Base-by-base conservation (phyloP, 169 alveolate species). In the Cryptosporidium felis region DNA sequence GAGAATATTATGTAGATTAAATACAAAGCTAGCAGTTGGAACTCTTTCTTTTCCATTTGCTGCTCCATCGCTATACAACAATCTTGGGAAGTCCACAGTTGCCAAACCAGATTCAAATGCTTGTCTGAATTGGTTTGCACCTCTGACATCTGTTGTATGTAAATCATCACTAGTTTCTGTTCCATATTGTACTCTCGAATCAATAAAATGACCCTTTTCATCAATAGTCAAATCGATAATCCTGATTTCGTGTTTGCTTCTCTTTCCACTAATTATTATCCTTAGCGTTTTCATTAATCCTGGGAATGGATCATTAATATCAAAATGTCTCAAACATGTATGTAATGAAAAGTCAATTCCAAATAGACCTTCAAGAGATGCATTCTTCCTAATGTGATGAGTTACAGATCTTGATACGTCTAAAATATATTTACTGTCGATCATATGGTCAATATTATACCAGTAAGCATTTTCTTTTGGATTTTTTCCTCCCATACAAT, bases 91-190 rank as follows among this genome's bases (percentile, higher is more conserved):
- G 18, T 74, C 85, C 9, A 74, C 85, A 40, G 85, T 74, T 36
- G 85, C 85, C 16, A 53, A 49, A 36, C 85, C 85, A 36, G 85
- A 74, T 53, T 74, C 85, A 74, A 74, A 74, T n/a, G 85, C 85
- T 41, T 74, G 85, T 74, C 85, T 74, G 42, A 74, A 74, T 40
- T 74, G 85, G 23, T 74, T 74, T 51, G 85, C 85, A 21, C 85
- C 85, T 21, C 85, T 49, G 3, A 74, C 85, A 74, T 74, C 85
- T 16, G 85, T 74, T 36, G 65, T 74, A 38, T 74, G 65, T 34
- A 74, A 58, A 36, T 74, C 85, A 26, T 51, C 67, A 56, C 67
- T 74, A 32, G 85, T 74, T 16, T 74, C 85, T 6, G 65, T 74
- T 1, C 85, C 85, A 36, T 74, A 74, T 21, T 74, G 85, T 26